phyloP scores from a whole-genome alignment of 805 yeast species.

The Yarrowia sp. region DNA sequence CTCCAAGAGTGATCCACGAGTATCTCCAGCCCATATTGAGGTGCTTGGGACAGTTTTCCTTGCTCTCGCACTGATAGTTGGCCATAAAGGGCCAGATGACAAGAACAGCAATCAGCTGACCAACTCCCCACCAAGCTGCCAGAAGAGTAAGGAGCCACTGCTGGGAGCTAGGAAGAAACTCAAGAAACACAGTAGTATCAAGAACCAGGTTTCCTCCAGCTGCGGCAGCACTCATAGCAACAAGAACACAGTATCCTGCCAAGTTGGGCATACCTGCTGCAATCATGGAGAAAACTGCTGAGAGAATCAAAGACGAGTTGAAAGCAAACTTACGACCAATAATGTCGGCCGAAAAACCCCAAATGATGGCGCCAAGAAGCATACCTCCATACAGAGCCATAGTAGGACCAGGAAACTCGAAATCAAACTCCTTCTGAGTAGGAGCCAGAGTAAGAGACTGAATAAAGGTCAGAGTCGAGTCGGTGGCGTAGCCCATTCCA shows the following conservation, averaged over 20 bases:
- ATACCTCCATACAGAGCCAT: conserved; percentile 51
- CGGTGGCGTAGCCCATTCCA: conserved; percentile 57
- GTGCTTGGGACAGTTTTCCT: conserved; percentile 43
- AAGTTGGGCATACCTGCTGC: conserved; percentile 51
- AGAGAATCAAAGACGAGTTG: conserved; percentile 47
- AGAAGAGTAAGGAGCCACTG: conserved; percentile 53
- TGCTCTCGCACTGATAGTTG: conserved; percentile 46
- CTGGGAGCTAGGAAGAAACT: conserved; percentile 49
- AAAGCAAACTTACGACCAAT: conserved; percentile 54
- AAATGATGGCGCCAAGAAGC: conserved; percentile 50
- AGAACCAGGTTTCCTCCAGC: conserved; percentile 58
- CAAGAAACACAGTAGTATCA: conserved; percentile 53
- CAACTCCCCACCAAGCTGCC: conserved; percentile 62
- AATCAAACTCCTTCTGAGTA: conserved; percentile 49
- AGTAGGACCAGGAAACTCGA: conserved; percentile 45
- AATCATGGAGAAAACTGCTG: conserved; percentile 52
- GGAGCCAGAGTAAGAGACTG: conserved; percentile 48
- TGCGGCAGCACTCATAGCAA: conserved; percentile 46
- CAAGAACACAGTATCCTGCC: conserved; percentile 44
- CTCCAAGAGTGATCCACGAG: conserved; percentile 52
- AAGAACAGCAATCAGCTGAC: conserved; percentile 52
- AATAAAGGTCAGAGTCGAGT: conserved; percentile 49
- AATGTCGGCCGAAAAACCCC: conserved; percentile 56
- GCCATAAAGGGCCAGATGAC: conserved; percentile 57
- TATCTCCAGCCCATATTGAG: conserved; percentile 63